phyloP scores from a whole-genome alignment of 768 basidiomycete species.

The Candolleomyces aberdarensis region DNA sequence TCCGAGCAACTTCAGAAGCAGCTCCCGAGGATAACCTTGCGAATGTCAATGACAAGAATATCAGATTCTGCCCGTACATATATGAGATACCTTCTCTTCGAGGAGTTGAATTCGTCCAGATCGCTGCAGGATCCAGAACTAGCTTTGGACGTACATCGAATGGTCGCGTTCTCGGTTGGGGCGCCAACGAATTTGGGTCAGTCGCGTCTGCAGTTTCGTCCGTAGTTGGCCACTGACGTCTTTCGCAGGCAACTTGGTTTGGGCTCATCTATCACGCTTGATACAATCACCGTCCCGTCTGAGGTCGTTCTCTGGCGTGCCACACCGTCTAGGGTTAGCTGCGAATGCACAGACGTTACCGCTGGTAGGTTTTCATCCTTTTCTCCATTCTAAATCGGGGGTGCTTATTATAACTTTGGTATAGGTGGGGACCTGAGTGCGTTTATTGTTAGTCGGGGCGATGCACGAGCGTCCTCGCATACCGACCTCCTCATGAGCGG shows the following conservation, averaged over 20 bases:
- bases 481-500: constrained; percentile 69
- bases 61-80: constrained; percentile 65
- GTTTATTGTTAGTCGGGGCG: constrained; percentile 63
- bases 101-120: constrained; percentile 60
- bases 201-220: constrained; percentile 13
- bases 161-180: constrained; percentile 84
- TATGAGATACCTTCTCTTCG: constrained; percentile 76
- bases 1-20: constrained; percentile 26
- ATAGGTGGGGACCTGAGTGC: constrained; percentile 74
- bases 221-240: background rate
- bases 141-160: constrained; percentile 67
- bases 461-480: constrained; percentile 20
- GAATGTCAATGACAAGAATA: constrained; percentile 36
- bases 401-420: background rate
- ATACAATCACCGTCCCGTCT: constrained; percentile 76
- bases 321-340: constrained; percentile 44
- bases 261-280: constrained; percentile 57
- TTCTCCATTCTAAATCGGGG: background rate
- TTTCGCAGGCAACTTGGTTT: constrained; percentile 73
- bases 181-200: constrained; percentile 84
- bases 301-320: constrained; percentile 75
- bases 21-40: constrained; percentile 29
- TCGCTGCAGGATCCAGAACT: constrained; percentile 68
- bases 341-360: constrained; percentile 60
- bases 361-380: constrained; percentile 45